A percentile compares a stretch with the other conserved stretches of the same genome.
Conservation (phyloP, 202 grass and related monocot genomes). For the Carex sylvatica region DNA sequence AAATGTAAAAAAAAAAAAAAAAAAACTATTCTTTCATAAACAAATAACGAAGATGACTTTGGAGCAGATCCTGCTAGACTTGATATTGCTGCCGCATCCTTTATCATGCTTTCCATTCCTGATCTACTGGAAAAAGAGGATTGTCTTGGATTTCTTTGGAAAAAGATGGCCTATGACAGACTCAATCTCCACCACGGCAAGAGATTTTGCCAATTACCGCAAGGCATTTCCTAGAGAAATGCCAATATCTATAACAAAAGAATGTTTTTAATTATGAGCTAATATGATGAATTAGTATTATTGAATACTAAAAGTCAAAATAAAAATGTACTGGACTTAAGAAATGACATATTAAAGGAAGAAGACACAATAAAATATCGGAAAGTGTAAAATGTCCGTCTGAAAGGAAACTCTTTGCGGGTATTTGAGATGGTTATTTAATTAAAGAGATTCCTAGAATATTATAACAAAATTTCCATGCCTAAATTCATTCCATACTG, state of each 20-base stretch:
- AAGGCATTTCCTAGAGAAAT: background rate
- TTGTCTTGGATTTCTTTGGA: slow-evolving; percentile 22
- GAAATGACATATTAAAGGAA: too few species aligned
- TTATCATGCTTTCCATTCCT: background rate
- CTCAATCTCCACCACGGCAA: slow-evolving; percentile 22
- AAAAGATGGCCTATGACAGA: slow-evolving; percentile 23
- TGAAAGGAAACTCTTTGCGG: too few species aligned
- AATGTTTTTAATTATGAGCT: background rate
- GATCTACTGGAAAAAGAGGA: slow-evolving; percentile 10
- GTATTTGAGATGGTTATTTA: too few species aligned
- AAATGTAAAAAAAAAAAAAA: background rate
- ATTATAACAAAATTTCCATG: too few species aligned
- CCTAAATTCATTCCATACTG: too few species aligned
- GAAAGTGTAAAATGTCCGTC: too few species aligned
- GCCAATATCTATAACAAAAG: slow-evolving; percentile 15
- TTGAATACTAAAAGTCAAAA: too few species aligned
- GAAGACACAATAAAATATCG: too few species aligned
- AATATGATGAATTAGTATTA: too few species aligned
- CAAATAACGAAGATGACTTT: background rate
- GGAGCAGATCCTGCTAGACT: background rate
- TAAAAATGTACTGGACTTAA: too few species aligned
- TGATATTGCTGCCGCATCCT: background rate
- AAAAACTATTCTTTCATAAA: background rate
- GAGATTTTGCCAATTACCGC: slow-evolving; percentile 14
- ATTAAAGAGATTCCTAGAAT: too few species aligned